Percentiles rank a stretch among this genome's conserved stretches.
Conservation (phyloP, 352 stramenopile species). For the Globisporangium spiculum region DNA sequence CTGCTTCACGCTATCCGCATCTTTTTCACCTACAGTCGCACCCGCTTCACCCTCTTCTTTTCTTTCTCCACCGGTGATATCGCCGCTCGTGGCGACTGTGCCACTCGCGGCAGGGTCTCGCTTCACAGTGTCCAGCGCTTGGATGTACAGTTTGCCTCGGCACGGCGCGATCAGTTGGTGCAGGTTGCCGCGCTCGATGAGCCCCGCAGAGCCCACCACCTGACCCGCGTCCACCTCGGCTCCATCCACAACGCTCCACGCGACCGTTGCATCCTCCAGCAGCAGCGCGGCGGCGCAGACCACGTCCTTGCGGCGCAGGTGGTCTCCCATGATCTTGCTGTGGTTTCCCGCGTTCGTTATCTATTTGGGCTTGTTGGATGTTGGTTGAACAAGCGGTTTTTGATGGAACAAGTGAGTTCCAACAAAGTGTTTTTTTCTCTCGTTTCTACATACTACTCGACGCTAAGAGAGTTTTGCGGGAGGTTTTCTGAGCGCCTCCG, state of each 20-base stretch:
- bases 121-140: conserved; percentile 5
- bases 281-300: conserved; percentile 33
- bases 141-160: conserved; percentile 77
- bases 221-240: conserved; percentile 55
- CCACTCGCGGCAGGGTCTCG: not conserved
- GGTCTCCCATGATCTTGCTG: conserved; percentile 21
- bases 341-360: not conserved
- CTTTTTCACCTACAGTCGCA: conserved; percentile 4
- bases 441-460: no score
- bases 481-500: no score
- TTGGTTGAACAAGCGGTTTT: conserved; percentile 1
- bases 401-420: not conserved
- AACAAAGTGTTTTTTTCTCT: not conserved
- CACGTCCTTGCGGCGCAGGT: conserved; percentile 60
- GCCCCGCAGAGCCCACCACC: conserved; percentile 45
- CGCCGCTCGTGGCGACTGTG: conserved; percentile 1
- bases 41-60: conserved; percentile 1
- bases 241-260: conserved; percentile 48
- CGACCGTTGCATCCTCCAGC: conserved; percentile 23
- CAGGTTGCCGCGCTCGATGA: conserved; percentile 59
- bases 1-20: not conserved
- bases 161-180: conserved; percentile 80
- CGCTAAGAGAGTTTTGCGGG: no score
- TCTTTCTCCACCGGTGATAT: not conserved
- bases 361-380: not conserved